Evolutionary conservation across 768 basidiomycete species (phyloP), one percentile per base, ranked within the genome.

Genomic region (Cubamyces lactineus): DNA sequence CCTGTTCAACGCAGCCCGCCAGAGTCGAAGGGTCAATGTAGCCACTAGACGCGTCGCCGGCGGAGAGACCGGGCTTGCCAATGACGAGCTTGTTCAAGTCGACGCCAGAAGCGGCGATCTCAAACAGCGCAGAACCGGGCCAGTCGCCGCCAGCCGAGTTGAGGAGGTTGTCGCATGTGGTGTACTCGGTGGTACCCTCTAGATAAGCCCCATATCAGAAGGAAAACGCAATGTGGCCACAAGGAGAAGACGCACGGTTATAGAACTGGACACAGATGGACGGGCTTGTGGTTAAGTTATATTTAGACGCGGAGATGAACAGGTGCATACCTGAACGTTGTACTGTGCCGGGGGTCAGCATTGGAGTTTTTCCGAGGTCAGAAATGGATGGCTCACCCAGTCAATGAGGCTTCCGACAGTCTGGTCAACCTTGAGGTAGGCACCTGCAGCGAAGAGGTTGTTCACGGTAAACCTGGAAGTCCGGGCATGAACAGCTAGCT

Each of bases 21-120:
- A 92, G 77, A 17, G 80, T 81, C 1, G 77, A 69, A 2, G 86
- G 78, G 34, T 74, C 77, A 63, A 92, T 85, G 72, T 81, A 91
- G 9, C 87, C 79, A 30, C 75, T 81, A 43, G 45, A 71, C 1
- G 83, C 80, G 15, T 80, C 79, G 5, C 67, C 67, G 0, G 78
- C 57, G 7, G 57, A 54, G 46, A 62, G 71, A 1, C 84, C 85
- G 1, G 89, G 89, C 73, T 92, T 92, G 4, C 89, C 89, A 67
- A 92, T 88, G 62, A 91, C 84, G 52, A 91, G 77, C 74, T 92
- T 91, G 70, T 81, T 72, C 47, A 84, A 68, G 2, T 79, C 70
- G 9, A 91, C 82, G 21, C 87, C 87, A 60, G 74, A 82, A 1
- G 79, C 78, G 50, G 82, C 81, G 55, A 84, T 82, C 64, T 84